These are phyloP conservation scores for Coccomyxa sp. DNA, from an alignment of 139 green algal species.

Conservation along the genomic window DNA sequence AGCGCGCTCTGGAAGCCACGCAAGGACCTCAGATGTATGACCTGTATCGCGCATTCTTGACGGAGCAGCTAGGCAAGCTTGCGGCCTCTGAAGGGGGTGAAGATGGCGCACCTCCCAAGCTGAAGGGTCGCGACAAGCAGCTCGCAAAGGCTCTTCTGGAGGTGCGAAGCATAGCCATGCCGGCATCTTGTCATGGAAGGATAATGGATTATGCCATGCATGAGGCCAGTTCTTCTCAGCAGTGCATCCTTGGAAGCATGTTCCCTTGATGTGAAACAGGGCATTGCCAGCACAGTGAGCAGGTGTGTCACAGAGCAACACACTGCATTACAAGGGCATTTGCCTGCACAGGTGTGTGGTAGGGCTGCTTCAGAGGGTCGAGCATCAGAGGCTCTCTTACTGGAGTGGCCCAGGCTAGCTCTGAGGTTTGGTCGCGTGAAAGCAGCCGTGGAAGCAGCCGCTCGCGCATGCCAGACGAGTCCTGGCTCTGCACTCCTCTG, in stretches of 20 bases:
- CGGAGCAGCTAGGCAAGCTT: slow-evolving; percentile 14
- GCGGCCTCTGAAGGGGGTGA: background rate
- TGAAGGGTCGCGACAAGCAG: background rate
- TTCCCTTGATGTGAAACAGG: background rate
- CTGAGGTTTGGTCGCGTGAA: slow-evolving; percentile 22
- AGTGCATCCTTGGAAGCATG: background rate
- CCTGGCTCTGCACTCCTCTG: slow-evolving; percentile 30
- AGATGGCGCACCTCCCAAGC: background rate
- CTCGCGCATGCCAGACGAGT: slow-evolving; percentile 19
- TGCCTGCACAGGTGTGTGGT: slow-evolving; percentile 4
- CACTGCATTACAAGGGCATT: background rate
- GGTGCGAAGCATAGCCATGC: background rate
- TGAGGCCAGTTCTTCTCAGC: background rate
- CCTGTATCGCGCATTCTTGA: slow-evolving; percentile 35
- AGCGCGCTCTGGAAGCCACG: slow-evolving; percentile 24
- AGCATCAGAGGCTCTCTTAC: slow-evolving; percentile 23
- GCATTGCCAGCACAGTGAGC: background rate
- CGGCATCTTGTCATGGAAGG: background rate
- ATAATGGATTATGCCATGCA: background rate
- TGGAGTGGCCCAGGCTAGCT: slow-evolving; percentile 30
- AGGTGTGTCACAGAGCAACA: background rate
- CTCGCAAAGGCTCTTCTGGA: slow-evolving; percentile 5
- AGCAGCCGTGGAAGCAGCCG: slow-evolving; percentile 29
- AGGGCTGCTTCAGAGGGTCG: background rate
- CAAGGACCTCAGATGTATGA: slow-evolving; percentile 26